A percentile compares a stretch with the other conserved stretches of the same genome.
Evolutionary conservation across 192 early-diverging fungal species (phyloP).

Genomic region (Allomyces arbusculus): DNA sequence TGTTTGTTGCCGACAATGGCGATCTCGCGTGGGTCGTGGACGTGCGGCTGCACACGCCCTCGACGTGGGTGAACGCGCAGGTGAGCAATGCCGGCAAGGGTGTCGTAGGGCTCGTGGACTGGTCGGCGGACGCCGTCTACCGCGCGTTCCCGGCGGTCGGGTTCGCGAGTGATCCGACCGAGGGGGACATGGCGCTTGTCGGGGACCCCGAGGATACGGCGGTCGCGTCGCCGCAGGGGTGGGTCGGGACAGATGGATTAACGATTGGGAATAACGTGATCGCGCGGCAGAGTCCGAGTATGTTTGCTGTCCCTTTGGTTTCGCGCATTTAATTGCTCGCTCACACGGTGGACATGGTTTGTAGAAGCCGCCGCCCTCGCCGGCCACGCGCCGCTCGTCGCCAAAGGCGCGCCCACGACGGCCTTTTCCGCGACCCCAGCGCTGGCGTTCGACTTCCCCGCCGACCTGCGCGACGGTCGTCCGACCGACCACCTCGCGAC

Average conservation of each 20-base stretch:
- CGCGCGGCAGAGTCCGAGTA: not conserved
- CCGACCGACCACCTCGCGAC: not conserved
- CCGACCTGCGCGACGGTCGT: conserved; percentile 11
- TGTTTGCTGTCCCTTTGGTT: no score
- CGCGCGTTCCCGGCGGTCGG: conserved; percentile 36
- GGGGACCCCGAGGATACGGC: conserved; percentile 21
- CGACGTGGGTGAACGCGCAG: conserved; percentile 33
- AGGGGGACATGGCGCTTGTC: conserved; percentile 25
- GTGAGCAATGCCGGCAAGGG: conserved; percentile 20
- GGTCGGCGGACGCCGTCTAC: conserved; percentile 35
- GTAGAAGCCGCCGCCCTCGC: no score
- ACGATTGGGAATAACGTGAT: not conserved
- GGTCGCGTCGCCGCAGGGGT: not conserved
- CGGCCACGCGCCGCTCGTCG: no score
- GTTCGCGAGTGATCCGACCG: conserved; percentile 23
- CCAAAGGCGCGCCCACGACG: no score
- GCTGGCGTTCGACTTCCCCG: conserved; percentile 20
- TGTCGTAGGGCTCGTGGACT: conserved; percentile 35
- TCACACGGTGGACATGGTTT: no score
- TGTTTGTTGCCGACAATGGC: not conserved
- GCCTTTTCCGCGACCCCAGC: not conserved
- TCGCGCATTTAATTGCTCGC: no score
- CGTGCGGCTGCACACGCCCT: conserved; percentile 33
- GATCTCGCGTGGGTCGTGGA: conserved; percentile 36
- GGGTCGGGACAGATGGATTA: not conserved